Percentiles rank a stretch among this genome's conserved stretches.
phyloP scores from a whole-genome alignment of 306 rosid species.

The Ormosia semicastrata region DNA sequence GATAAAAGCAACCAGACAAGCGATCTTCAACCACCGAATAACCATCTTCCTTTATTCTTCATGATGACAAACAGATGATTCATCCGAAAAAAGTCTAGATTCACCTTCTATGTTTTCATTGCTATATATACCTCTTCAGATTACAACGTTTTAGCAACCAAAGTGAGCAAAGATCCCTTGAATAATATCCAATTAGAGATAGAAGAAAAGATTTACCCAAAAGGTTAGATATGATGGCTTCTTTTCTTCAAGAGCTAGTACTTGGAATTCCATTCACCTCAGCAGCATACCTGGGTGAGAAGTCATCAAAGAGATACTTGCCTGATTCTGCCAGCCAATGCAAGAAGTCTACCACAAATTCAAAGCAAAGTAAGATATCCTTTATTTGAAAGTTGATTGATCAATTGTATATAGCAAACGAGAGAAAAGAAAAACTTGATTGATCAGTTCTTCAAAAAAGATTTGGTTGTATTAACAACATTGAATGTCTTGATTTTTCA shows the following conservation, averaged over 20 bases:
- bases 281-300: neutral
- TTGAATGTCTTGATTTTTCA: neutral
- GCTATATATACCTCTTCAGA: neutral
- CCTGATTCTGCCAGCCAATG: conserved; percentile 18
- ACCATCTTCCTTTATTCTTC: too few species aligned
- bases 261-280: conserved; percentile 26
- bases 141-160: neutral
- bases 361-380: conserved; percentile 27
- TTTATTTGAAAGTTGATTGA: neutral
- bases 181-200: neutral
- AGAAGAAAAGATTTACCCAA: neutral
- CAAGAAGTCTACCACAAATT: conserved; percentile 3
- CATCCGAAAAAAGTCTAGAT: too few species aligned
- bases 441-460: neutral
- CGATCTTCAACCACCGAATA: neutral
- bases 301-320: neutral
- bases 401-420: neutral
- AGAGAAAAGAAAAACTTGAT: too few species aligned
- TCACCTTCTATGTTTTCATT: neutral
- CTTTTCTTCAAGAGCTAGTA: conserved; percentile 32
- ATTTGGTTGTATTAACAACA: neutral
- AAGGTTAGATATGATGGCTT: conserved; percentile 9
- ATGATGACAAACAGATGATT: neutral
- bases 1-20: neutral
- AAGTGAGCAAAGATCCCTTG: neutral